phyloP scores from a whole-genome alignment of 257 asterid genomes.

The Echium plantagineum region DNA sequence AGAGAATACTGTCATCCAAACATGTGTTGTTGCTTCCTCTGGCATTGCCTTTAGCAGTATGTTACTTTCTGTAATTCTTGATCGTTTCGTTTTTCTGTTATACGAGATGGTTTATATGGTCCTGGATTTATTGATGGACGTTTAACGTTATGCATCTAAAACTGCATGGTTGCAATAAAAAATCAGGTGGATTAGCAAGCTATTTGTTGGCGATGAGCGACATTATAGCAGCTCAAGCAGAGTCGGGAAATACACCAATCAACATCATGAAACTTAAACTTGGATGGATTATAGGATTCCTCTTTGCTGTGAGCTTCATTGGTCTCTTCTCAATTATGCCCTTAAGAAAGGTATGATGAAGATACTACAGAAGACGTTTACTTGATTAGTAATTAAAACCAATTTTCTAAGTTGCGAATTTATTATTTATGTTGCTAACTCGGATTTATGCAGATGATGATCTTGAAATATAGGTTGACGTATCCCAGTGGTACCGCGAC shows the following conservation, averaged over 20 bases:
- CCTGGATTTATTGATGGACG: too few species aligned
- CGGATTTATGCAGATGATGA: constrained; percentile 41
- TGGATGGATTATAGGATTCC: constrained; percentile 43
- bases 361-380: too few species aligned
- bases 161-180: too few species aligned
- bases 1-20: neutral
- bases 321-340: constrained; percentile 54
- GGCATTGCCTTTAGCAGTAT: neutral
- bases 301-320: constrained; percentile 43
- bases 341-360: constrained; percentile 28
- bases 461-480: constrained; percentile 59
- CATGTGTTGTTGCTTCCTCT: too few species aligned
- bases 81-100: too few species aligned
- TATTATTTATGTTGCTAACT: neutral
- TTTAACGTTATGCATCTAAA: too few species aligned
- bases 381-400: neutral
- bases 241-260: constrained; percentile 20
- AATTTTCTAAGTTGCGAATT: neutral
- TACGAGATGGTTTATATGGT: too few species aligned
- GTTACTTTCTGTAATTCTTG: too few species aligned
- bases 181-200: too few species aligned
- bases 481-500: constrained; percentile 95
- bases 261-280: constrained; percentile 34
- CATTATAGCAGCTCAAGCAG: constrained; percentile 13
- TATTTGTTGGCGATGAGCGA: too few species aligned